Base-by-base conservation (phyloP, 768 basidiomycete genomes). In the Leccinum ochraceum region DNA sequence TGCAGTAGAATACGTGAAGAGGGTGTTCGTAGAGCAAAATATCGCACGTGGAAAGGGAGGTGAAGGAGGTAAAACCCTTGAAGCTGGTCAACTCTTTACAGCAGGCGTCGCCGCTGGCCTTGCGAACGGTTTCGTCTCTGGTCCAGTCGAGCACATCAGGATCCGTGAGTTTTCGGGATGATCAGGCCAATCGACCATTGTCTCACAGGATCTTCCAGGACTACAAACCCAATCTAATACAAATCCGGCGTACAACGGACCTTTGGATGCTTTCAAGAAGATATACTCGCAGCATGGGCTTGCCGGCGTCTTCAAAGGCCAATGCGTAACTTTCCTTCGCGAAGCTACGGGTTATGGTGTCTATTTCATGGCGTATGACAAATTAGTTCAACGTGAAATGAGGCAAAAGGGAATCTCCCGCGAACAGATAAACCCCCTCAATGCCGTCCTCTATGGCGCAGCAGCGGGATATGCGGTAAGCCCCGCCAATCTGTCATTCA, bases 101-200 rank as follows among this genome's bases (percentile, higher is more conserved):
- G 82, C 94, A 17, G 96, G 96, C 64, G 85, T 94, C 4, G 77
- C 86, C 39, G 96, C 95, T 24, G 96, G 96, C 28, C 75, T 97
- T 28, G 87, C 92, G 10, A 98, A 98, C 70, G 89, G 93, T 30
- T 80, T 96, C 60, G 94, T 97, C 39, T 95, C 95, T 1, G 94
- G 95, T 1, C 96, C 95, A 6, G 95, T 98, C 17, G 95, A 98
- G 74, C 95, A 98, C 71, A 95, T 98, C 71, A 92, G 95, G 78
- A 98, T 98, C 50, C 69, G 69, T 71, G 58, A 46, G 65, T 56
- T 32, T 36, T 60, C 54, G 22, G 24, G 39, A 53, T 50, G 58
- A 60, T 52, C 51, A 22, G 0, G 13, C 36, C 17, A 10, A 24
- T 22, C 20, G 26, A 30, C 16, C 4, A 28, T 50, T 26, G 26